Conservation (phyloP, 371 early-diverging fungal species). For the Smittium mucronatum region DNA sequence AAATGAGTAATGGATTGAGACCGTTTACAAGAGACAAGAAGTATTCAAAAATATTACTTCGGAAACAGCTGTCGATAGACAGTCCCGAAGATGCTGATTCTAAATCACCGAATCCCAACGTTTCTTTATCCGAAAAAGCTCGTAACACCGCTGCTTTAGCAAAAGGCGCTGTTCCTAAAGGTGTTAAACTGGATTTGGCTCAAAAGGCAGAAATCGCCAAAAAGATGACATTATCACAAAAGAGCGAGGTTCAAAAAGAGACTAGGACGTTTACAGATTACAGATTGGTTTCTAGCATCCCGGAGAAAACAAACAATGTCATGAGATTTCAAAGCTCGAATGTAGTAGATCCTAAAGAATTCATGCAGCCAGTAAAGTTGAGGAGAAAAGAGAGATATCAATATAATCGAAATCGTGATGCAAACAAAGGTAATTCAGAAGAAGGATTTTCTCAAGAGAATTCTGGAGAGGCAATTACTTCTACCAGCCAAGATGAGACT, state of each 20-base stretch:
- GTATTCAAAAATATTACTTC: background rate
- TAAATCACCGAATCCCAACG: background rate
- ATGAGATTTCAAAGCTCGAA: constrained; percentile 50
- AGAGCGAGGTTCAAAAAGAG: background rate
- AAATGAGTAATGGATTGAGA: background rate
- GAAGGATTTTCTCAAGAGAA: constrained; percentile 19
- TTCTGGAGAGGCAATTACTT: constrained; percentile 7
- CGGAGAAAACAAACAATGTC: constrained; percentile 41
- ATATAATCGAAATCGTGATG: constrained; percentile 16
- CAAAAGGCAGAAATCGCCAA: background rate
- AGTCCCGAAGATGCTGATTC: background rate
- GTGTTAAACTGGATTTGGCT: background rate
- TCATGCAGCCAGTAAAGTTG: constrained; percentile 54
- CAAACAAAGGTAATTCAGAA: constrained; percentile 18
- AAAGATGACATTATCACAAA: background rate
- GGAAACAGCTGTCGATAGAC: background rate
- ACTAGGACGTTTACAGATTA: constrained; percentile 38
- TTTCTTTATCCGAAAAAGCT: background rate
- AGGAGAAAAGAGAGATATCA: constrained; percentile 37
- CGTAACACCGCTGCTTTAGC: background rate
- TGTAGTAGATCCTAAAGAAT: constrained; percentile 38
- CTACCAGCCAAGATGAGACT: constrained; percentile 6
- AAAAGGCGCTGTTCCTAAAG: background rate
- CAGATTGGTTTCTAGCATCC: constrained; percentile 41
- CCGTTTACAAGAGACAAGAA: background rate